Base-by-base conservation (phyloP, 1,284 basidiomycete genomes). In the Inonotus hispidus region DNA sequence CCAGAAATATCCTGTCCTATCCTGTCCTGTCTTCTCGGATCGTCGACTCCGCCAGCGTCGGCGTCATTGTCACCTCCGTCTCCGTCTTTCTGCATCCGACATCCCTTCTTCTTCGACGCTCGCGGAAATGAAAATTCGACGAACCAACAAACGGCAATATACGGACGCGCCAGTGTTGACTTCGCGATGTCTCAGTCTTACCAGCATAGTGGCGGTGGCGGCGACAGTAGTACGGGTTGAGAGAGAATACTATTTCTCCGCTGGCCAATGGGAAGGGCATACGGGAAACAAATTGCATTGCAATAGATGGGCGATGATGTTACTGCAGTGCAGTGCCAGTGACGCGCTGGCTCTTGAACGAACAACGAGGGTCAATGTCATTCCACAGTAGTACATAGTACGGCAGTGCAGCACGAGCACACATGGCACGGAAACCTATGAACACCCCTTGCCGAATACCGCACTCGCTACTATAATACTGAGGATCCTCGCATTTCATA, bases 11-110 rank as follows among this genome's bases (percentile, higher is more conserved):
- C 75, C 79, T 59, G 74, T 75, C 23, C 8, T n/a, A n/a, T n/a
- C n/a, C n/a, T n/a, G n/a, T 43, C 41, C 41, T 16, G 16, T 75
- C 79, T 61, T 81, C 82, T 6, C 13, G 75, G 74, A 29, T 66
- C 71, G 56, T 80, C 79, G 50, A 3, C 72, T 13, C 77, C 79
- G 41, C 76, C 73, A 68, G 76, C 29, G 46, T 79, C 79, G 2
- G 73, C 78, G 0, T 75, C 78, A 58, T 79, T 78, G 53, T 80
- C 82, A 59, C 75, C 72, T 79, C 77, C 7, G 71, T 72, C 62
- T 79, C 78, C 32, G 32, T 32, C 32, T 32, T 54, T 74, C 19
- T 70, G 47, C 69, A 72, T 14, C 70, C 73, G 56, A 32, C 43
- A 32, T 16, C 25, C 16, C 29, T 50, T 41, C 54, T 45, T 8